phyloP scores from a whole-genome alignment of 495 filamentous ascomycete genomes.

The Letharia columbiana region DNA sequence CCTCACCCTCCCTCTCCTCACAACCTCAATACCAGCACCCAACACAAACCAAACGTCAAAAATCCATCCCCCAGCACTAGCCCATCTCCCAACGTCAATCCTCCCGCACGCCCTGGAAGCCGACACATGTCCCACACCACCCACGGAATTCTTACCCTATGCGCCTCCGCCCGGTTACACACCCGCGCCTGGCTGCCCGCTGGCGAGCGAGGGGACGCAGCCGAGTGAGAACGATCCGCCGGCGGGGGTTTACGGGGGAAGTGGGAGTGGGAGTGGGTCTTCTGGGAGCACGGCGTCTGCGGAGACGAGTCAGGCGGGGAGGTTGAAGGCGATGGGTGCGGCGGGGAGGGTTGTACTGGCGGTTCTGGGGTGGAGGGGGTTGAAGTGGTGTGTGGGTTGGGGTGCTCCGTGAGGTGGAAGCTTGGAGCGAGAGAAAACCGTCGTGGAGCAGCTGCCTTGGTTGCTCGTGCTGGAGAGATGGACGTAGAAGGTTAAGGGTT shows the following conservation, averaged over 20 bases:
- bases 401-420: neutral
- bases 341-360: neutral
- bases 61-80: neutral
- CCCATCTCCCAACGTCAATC: neutral
- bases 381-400: neutral
- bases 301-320: neutral
- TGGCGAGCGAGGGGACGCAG: conserved; percentile 18
- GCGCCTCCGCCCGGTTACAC: conserved; percentile 19
- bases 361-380: neutral
- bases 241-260: conserved; percentile 19
- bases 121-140: conserved; percentile 21
- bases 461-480: neutral
- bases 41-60: conserved; percentile 2
- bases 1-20: conserved; percentile 2
- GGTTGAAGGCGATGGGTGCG: neutral
- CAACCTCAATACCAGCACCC: conserved; percentile 5
- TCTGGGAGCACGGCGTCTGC: conserved; percentile 1
- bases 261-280: conserved; percentile 5
- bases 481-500: neutral
- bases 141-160: conserved; percentile 23
- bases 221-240: conserved; percentile 23
- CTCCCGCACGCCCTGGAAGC: neutral
- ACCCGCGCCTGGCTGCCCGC: conserved; percentile 16
- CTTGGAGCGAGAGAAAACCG: neutral
- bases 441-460: neutral